Percentiles rank a stretch among this genome's conserved stretches.
phyloP scores from a whole-genome alignment of 345 rosid species.

The Citrus glauca region DNA sequence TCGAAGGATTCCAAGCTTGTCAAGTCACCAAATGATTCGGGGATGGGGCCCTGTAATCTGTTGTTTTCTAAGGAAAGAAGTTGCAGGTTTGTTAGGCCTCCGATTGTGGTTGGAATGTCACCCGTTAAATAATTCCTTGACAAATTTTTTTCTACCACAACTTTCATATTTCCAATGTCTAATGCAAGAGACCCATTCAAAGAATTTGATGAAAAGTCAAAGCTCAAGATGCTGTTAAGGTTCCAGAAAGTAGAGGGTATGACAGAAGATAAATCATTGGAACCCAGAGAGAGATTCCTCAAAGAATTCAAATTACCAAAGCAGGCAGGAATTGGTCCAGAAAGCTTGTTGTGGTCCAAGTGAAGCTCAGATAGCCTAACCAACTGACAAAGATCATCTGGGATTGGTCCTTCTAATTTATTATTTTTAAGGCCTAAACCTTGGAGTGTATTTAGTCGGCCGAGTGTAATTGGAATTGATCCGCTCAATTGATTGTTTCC shows the following conservation, averaged over 20 bases:
- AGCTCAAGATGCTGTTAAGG: neutral
- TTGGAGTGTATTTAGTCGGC: conserved; percentile 4
- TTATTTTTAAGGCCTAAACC: neutral
- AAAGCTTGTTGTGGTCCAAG: conserved; percentile 1
- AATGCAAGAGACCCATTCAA: neutral
- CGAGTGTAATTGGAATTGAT: conserved; percentile 6
- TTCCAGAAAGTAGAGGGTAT: conserved; percentile 10
- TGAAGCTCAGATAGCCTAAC: neutral
- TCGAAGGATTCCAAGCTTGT: conserved; percentile 8
- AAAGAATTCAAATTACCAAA: neutral
- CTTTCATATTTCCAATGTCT: conserved; percentile 6
- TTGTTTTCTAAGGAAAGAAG: neutral
- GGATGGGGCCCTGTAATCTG: conserved; percentile 7
- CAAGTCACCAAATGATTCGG: conserved; percentile 1
- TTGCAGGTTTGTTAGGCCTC: neutral
- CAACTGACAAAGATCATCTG: conserved; percentile 7
- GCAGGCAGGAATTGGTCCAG: conserved; percentile 9
- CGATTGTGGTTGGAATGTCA: neutral
- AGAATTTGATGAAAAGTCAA: conserved; percentile 13
- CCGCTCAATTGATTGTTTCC: conserved; percentile 7
- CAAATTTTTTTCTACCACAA: neutral
- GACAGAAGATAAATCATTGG: neutral
- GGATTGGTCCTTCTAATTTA: conserved; percentile 6
- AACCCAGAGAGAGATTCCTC: neutral
- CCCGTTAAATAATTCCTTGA: conserved; percentile 11